Conservation (phyloP, 2,329 filamentous ascomycete species). For the Mariannaea elegans region DNA sequence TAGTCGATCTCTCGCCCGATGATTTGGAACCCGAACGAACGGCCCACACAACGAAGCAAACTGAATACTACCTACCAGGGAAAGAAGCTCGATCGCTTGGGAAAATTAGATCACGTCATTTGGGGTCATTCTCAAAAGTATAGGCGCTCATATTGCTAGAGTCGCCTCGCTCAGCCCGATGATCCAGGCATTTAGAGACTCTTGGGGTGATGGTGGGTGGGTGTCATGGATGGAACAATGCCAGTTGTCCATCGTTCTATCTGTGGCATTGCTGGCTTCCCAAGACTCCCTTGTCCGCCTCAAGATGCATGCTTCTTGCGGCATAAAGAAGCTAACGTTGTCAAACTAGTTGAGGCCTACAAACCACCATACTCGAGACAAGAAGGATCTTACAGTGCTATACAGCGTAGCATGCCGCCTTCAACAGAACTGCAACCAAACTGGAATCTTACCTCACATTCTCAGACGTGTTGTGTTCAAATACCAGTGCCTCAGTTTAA, state of each 20-base stretch:
- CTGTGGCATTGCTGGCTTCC: constrained; percentile 25
- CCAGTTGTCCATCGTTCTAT: constrained; percentile 35
- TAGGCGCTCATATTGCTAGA: constrained; percentile 7
- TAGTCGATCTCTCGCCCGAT: constrained; percentile 27
- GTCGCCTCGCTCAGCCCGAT: constrained; percentile 4
- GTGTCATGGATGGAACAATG: constrained; percentile 26
- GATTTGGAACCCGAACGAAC: constrained; percentile 28
- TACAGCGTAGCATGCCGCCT: constrained; percentile 9
- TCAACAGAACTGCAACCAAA: not conserved
- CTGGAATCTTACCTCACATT: constrained; percentile 6
- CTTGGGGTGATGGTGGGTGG: constrained; percentile 17
- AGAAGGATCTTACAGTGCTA: not conserved
- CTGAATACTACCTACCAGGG: not conserved
- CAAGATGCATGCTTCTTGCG: constrained; percentile 26
- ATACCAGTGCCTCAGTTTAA: constrained; percentile 9
- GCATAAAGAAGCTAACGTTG: constrained; percentile 24
- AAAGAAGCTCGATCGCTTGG: not conserved
- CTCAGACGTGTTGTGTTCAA: not conserved
- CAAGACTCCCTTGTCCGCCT: constrained; percentile 22
- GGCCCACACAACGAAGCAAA: constrained; percentile 14
- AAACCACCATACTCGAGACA: constrained; percentile 2
- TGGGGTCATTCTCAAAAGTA: not conserved
- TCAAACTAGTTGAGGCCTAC: constrained; percentile 8
- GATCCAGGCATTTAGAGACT: constrained; percentile 1
- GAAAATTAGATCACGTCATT: constrained; percentile 9